A percentile compares a stretch with the other conserved stretches of the same genome.
These are phyloP conservation scores for Leptodermis oblonga DNA, from an alignment of 257 asterid genomes.

Conservation along the genomic window DNA sequence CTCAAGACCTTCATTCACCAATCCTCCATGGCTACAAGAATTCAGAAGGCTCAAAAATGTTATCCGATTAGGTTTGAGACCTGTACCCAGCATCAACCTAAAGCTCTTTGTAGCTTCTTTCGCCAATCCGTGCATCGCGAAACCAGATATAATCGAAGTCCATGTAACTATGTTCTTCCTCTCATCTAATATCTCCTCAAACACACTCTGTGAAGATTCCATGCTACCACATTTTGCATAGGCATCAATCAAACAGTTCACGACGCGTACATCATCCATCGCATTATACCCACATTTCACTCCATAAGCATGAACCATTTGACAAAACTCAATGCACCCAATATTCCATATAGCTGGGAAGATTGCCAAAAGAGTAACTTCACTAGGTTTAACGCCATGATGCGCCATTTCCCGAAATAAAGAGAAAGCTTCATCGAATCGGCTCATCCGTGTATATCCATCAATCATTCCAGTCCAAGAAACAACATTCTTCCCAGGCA, in stretches of 20 bases:
- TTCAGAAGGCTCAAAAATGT: constrained; percentile 1
- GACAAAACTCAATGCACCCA: constrained; percentile 2
- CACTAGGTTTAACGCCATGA: background rate
- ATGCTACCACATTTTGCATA: constrained; percentile 65
- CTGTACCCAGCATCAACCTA: background rate
- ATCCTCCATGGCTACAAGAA: constrained; percentile 1
- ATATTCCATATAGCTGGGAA: background rate
- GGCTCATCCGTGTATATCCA: background rate
- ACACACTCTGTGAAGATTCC: constrained; percentile 26
- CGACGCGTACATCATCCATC: constrained; percentile 50
- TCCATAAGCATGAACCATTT: constrained; percentile 1
- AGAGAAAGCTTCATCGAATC: background rate
- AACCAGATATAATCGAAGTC: background rate
- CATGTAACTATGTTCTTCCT: constrained; percentile 1
- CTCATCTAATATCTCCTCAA: constrained; percentile 1
- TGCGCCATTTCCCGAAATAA: background rate
- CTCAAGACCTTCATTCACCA: constrained; percentile 4
- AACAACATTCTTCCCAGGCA: constrained; percentile 2
- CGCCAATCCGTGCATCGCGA: constrained; percentile 3
- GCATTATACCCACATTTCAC: background rate
- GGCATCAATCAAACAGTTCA: constrained; percentile 63
- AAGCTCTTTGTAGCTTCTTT: background rate
- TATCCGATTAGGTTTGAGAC: background rate
- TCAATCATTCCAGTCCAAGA: constrained; percentile 2
- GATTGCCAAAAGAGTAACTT: background rate